Evolutionary conservation across 2,329 filamentous ascomycete species (phyloP), one percentile per base, ranked within the genome.

Genomic region (Trichoderma aggressivum): DNA sequence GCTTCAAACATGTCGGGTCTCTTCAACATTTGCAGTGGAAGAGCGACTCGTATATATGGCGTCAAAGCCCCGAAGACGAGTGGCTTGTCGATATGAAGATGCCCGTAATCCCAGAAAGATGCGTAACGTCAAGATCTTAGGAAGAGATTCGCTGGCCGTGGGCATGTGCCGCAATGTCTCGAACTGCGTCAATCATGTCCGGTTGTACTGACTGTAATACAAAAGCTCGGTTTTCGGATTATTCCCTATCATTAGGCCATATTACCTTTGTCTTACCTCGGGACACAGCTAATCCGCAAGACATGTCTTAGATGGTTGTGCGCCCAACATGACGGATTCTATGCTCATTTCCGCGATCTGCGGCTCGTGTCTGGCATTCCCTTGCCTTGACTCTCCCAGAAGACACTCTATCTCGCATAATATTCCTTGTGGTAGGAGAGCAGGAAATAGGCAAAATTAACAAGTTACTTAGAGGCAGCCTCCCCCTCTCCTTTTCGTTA

Each of bases 1-100:
- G 21, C 21, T 14, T 24, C 47, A 50, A 2, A 50, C 6, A 50
- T 50, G 4, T 50, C 43, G 78, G 77, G 18, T 65, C 30, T 32
- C n/a, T 16, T 43, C 3, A 0, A 10, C 39, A 43, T 43, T 16
- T 43, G 7, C 1, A 43, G 39, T 43, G 4, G 3, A 10, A 10
- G 39, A 3, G 39, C 3, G 18, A 0, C 39, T n/a, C 0, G 10
- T 3, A 0, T 43, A 43, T 1, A 10, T 0, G 2, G 1, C 3
- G 16, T 43, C 39, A 43, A 10, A 43, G 3, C 16, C 0, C 39
- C 3, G 3, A 43, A 0, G 39, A 3, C 1, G 16, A n/a, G 16
- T 7, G 1, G 3, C 18, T 3, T 2, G 2, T 43, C 3, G 39
- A 43, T 43, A 7, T 43, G 39, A 43, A 2, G 3, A n/a, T 43